Conservation (phyloP, 225 moss, liverwort and hornwort species). For the Anthoceros angustus region DNA sequence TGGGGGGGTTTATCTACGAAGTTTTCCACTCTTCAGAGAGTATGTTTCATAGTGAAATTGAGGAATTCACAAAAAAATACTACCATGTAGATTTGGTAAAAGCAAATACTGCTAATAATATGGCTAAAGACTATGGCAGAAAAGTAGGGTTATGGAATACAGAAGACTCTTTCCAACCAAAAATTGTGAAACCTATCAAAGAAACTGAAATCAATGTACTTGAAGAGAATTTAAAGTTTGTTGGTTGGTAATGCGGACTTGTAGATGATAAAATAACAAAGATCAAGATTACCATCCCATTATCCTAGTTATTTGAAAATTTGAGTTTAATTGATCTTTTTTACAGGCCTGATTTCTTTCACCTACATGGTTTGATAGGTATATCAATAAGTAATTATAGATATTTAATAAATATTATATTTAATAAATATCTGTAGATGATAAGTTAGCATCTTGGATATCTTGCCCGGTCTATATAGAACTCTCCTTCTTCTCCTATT, state of each 20-base stretch:
- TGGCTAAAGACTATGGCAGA: neutral
- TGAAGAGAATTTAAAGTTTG: neutral
- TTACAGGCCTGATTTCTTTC: too few relatives aligned
- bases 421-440: too few relatives aligned
- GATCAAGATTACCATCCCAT: too few relatives aligned
- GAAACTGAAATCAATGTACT: neutral
- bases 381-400: too few relatives aligned
- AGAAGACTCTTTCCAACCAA: neutral
- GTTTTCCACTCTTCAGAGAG: neutral
- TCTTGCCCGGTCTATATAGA: too few relatives aligned
- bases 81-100: neutral
- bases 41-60: neutral
- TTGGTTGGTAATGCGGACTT: neutral
- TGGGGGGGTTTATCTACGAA: neutral
- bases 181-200: neutral
- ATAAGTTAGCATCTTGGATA: too few relatives aligned
- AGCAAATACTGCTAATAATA: neutral
- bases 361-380: too few relatives aligned
- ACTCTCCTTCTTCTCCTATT: too few relatives aligned
- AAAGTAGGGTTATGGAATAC: neutral
- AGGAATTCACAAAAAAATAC: neutral
- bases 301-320: too few relatives aligned
- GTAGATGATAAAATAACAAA: too few relatives aligned
- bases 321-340: too few relatives aligned
- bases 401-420: too few relatives aligned